A percentile compares a stretch with the other conserved stretches of the same genome.
Conservation (phyloP, 306 rosid genomes). For the Comarum palustre region DNA sequence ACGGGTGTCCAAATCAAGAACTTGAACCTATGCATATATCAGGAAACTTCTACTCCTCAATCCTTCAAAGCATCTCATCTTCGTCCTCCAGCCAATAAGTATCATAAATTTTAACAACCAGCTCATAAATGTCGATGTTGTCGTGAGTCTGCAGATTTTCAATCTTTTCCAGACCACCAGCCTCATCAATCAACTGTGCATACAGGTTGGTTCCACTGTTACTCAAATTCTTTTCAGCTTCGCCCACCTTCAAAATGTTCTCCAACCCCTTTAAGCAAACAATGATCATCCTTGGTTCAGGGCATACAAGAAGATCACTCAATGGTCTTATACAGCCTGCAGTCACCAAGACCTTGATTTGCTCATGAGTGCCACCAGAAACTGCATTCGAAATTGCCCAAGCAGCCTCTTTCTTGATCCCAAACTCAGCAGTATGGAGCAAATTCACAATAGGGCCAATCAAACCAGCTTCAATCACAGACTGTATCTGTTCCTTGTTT, state of each 20-base stretch:
- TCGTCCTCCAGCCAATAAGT: constrained; percentile 90
- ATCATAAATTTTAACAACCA: constrained; percentile 83
- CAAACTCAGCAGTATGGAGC: constrained; percentile 92
- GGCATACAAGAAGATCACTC: constrained; percentile 84
- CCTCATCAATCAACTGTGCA: constrained; percentile 83
- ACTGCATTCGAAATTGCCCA: constrained; percentile 96
- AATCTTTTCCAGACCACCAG: constrained; percentile 86
- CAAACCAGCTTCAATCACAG: constrained; percentile 73
- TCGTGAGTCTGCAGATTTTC: constrained; percentile 90
- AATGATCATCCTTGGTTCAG: constrained; percentile 85
- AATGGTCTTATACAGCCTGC: constrained; percentile 82
- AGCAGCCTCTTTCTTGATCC: constrained; percentile 87
- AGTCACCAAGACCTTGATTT: constrained; percentile 73
- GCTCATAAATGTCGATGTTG: constrained; percentile 85
- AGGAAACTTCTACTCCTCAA: constrained; percentile 35
- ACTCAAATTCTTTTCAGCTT: constrained; percentile 64
- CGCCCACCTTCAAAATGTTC: constrained; percentile 87
- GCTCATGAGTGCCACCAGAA: constrained; percentile 89
- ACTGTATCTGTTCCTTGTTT: constrained; percentile 83
- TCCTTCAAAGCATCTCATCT: constrained; percentile 51
- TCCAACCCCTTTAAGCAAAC: constrained; percentile 86
- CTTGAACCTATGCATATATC: too few species aligned
- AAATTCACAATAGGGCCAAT: constrained; percentile 68
- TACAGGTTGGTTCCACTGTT: constrained; percentile 61
- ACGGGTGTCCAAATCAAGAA: too few species aligned